Evolutionary conservation across 768 basidiomycete species (phyloP).

Genomic region (Suillus subalutaceus): DNA sequence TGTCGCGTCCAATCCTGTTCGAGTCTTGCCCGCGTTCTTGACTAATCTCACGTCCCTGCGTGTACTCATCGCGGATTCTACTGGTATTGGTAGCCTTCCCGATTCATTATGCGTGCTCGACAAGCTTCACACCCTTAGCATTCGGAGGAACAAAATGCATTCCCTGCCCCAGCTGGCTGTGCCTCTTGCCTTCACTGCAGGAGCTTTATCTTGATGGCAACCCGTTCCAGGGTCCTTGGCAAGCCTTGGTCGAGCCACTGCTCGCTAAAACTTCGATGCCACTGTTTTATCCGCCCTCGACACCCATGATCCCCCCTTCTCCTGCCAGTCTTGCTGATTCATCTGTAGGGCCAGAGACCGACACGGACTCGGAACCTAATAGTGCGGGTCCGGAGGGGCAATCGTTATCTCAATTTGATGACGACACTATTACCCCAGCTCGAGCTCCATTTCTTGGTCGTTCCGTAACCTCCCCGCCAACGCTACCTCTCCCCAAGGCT

Average conservation of each 20-base stretch:
- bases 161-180: conserved; percentile 96
- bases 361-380: conserved; percentile 54
- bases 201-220: conserved; percentile 93
- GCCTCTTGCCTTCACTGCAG: conserved; percentile 82
- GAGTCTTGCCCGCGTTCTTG: conserved; percentile 90
- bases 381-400: conserved; percentile 39
- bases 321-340: conserved; percentile 52
- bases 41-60: conserved; percentile 75
- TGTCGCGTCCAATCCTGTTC: conserved; percentile 87
- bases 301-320: conserved; percentile 56
- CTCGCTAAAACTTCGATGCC: conserved; percentile 63
- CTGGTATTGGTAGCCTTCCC: conserved; percentile 78
- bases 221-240: conserved; percentile 94
- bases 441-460: conserved; percentile 57
- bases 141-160: conserved; percentile 86
- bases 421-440: conserved; percentile 73
- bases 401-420: conserved; percentile 45
- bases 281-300: conserved; percentile 67
- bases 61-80: conserved; percentile 92
- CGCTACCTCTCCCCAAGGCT: conserved; percentile 25
- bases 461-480: conserved; percentile 52
- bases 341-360: conserved; percentile 49
- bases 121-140: conserved; percentile 85
- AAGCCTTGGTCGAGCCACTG: conserved; percentile 84
- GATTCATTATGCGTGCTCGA: conserved; percentile 72